A percentile compares a stretch with the other conserved stretches of the same genome.
phyloP scores from a whole-genome alignment of 345 rosid species.

The Populus tremula region DNA sequence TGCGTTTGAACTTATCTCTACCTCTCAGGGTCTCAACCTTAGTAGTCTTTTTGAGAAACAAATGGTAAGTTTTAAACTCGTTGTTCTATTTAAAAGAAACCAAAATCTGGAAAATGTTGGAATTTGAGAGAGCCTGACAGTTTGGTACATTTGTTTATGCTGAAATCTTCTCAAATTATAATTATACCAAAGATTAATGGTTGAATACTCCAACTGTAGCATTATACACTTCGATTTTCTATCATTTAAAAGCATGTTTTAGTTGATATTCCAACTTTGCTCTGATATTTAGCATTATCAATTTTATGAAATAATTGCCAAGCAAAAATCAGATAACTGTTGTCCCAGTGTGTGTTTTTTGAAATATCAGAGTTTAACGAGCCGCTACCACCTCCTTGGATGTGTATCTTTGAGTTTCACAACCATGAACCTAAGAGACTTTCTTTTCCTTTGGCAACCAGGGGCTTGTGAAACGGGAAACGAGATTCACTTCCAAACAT shows the following conservation, averaged over 20 bases:
- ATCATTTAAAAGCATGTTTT: not conserved
- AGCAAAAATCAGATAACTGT: not conserved
- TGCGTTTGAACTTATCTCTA: slow-evolving; percentile 96
- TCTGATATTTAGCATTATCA: not conserved
- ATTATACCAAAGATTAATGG: not conserved
- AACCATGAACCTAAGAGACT: slow-evolving; percentile 13
- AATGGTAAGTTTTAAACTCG: slow-evolving; percentile 50
- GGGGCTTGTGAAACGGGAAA: slow-evolving; percentile 93
- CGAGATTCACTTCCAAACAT: slow-evolving; percentile 83
- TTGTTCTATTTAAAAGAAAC: not conserved
- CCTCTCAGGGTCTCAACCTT: slow-evolving; percentile 96
- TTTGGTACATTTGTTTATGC: not conserved
- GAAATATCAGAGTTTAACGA: not conserved
- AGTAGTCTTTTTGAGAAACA: slow-evolving; percentile 89
- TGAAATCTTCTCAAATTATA: not conserved
- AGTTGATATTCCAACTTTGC: not conserved
- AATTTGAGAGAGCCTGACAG: not conserved
- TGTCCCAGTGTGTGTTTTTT: slow-evolving; percentile 1
- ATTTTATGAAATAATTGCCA: not conserved
- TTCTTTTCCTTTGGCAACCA: slow-evolving; percentile 27
- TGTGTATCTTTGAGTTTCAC: slow-evolving; percentile 1
- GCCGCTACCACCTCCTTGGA: not conserved
- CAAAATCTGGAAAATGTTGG: not conserved
- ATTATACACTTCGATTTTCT: not conserved
- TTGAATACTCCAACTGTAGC: not conserved